A percentile compares a stretch with the other conserved stretches of the same genome.
phyloP scores from a whole-genome alignment of 495 filamentous ascomycete genomes.

The Tuber brumale region DNA sequence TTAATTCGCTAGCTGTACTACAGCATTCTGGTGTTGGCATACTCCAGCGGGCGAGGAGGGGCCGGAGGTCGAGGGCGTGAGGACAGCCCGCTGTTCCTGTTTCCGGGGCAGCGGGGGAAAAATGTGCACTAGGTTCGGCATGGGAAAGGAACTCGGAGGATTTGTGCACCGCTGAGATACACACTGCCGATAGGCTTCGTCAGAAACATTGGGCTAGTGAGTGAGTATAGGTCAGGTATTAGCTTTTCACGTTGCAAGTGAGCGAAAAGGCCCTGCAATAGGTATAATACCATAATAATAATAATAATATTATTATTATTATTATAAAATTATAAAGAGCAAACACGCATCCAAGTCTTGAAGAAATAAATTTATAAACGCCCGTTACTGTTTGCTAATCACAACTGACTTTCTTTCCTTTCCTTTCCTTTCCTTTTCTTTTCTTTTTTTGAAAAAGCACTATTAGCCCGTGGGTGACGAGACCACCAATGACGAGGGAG shows the following conservation, averaged over 20 bases:
- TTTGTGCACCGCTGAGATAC: neutral
- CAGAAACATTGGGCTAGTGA: neutral
- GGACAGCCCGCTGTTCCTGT: too few species aligned
- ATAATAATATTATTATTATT: too few species aligned
- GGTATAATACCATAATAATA: too few species aligned
- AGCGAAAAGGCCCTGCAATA: neutral
- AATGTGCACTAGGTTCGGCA: too few species aligned
- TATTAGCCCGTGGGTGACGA: neutral
- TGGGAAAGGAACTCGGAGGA: neutral
- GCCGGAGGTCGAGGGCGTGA: too few species aligned
- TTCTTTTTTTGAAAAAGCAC: neutral
- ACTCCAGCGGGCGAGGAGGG: too few species aligned
- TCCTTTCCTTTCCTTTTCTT: too few species aligned
- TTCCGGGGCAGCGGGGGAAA: too few species aligned
- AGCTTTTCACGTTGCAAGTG: neutral
- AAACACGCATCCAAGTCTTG: neutral
- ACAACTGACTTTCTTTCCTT: neutral
- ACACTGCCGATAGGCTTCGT: neutral
- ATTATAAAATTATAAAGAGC: neutral
- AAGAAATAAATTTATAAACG: neutral
- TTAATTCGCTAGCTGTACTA: too few species aligned
- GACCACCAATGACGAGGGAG: neutral
- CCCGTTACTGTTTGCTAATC: neutral
- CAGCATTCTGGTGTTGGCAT: too few species aligned
- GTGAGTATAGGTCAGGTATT: neutral